These are phyloP conservation scores for Phaseolus coccineus DNA, from an alignment of 331 rosid genomes.

Conservation along the genomic window DNA sequence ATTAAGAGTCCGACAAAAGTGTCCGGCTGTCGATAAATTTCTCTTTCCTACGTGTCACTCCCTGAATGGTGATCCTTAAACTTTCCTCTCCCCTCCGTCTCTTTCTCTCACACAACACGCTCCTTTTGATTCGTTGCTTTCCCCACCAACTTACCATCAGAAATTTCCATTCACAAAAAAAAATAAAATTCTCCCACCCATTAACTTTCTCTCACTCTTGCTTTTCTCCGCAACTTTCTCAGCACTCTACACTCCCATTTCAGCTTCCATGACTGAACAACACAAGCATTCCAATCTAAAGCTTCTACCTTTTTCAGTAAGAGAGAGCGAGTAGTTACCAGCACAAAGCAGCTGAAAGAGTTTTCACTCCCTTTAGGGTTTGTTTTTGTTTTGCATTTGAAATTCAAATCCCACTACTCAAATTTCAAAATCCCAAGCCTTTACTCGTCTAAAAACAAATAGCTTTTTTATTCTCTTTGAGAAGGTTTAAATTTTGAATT, in stretches of 20 bases:
- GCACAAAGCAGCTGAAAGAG: slow-evolving; percentile 43
- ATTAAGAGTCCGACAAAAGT: slow-evolving; percentile 41
- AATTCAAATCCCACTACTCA: slow-evolving; percentile 16
- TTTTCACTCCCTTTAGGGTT: slow-evolving; percentile 48
- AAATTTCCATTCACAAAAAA: slow-evolving; percentile 32
- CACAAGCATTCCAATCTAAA: slow-evolving; percentile 5
- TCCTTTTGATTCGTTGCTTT: slow-evolving; percentile 52
- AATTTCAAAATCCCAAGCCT: slow-evolving; percentile 12
- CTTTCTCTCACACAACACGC: not conserved
- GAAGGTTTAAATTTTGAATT: slow-evolving; percentile 45
- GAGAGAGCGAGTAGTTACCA: slow-evolving; percentile 26
- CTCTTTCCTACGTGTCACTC: slow-evolving; percentile 42
- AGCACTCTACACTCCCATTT: slow-evolving; percentile 30
- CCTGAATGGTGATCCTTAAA: slow-evolving; percentile 16
- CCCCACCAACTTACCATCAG: slow-evolving; percentile 47
- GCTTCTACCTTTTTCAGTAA: slow-evolving; percentile 38
- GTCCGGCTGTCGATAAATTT: slow-evolving; percentile 28
- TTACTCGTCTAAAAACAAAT: slow-evolving; percentile 3
- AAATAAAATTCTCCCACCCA: not conserved
- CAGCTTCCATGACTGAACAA: slow-evolving; percentile 28
- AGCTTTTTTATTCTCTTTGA: slow-evolving; percentile 2
- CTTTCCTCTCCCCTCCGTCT: slow-evolving; percentile 34
- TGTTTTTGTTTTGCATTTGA: slow-evolving; percentile 48
- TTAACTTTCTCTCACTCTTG: slow-evolving; percentile 51
- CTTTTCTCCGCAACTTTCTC: slow-evolving; percentile 40